These are phyloP conservation scores for Fragaria ananassa DNA, from an alignment of 306 rosid genomes.

Conservation along the genomic window DNA sequence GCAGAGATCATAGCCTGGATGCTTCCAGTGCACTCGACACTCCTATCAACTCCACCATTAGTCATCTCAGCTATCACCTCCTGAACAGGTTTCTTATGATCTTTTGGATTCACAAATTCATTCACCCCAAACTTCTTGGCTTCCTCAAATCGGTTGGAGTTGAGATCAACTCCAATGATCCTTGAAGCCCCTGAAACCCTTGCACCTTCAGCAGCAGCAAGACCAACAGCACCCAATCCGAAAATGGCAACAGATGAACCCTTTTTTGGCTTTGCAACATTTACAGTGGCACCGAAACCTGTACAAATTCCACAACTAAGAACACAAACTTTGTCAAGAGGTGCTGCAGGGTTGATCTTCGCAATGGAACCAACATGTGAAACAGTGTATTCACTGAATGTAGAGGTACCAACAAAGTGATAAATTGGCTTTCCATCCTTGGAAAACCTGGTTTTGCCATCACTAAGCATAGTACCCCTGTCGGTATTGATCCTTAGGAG, in stretches of 20 bases:
- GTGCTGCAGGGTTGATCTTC: conserved; percentile 81
- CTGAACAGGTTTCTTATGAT: conserved; percentile 76
- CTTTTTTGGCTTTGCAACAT: conserved; percentile 81
- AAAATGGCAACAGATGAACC: conserved; percentile 83
- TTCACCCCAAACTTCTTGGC: conserved; percentile 88
- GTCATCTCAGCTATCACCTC: conserved; percentile 86
- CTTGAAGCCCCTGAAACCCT: conserved; percentile 71
- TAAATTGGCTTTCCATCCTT: conserved; percentile 64
- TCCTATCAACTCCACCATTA: conserved; percentile 83
- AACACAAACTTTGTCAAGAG: conserved; percentile 86
- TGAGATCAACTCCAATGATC: conserved; percentile 84
- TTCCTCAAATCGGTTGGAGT: conserved; percentile 62
- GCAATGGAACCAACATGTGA: conserved; percentile 71
- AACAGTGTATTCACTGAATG: conserved; percentile 86
- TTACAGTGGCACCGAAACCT: conserved; percentile 85
- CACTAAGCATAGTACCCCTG: conserved; percentile 66
- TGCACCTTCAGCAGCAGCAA: conserved; percentile 93
- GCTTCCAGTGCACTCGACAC: conserved; percentile 85
- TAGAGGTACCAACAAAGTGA: conserved; percentile 89
- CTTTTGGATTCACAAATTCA: conserved; percentile 87
- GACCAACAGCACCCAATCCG: conserved; percentile 93
- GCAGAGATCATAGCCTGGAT: conserved; percentile 88
- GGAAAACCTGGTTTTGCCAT: conserved; percentile 62
- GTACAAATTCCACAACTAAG: conserved; percentile 94
- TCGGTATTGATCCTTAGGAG: conserved; percentile 86